A percentile compares a stretch with the other conserved stretches of the same genome.
Conservation (phyloP, 2,329 filamentous ascomycete genomes). For the Paracoccidioides brasiliensis region DNA sequence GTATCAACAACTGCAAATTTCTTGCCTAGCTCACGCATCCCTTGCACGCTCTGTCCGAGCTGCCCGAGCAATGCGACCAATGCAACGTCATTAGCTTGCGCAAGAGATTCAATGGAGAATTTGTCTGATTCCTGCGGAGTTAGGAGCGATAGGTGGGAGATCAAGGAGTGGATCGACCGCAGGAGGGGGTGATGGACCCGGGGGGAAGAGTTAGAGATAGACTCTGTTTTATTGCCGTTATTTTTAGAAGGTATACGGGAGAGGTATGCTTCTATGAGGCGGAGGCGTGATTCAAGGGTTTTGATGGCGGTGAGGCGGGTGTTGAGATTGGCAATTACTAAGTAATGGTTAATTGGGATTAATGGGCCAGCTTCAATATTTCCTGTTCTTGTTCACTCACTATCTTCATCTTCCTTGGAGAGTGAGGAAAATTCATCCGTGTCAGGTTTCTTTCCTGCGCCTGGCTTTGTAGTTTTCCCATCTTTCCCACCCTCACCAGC, state of each 20-base stretch:
- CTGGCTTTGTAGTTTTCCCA: slow-evolving; percentile 25
- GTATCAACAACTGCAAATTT: slow-evolving; percentile 54
- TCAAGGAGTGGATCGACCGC: slow-evolving; percentile 74
- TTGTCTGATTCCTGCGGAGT: slow-evolving; percentile 54
- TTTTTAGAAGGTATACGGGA: slow-evolving; percentile 45
- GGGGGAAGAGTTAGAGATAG: slow-evolving; percentile 17
- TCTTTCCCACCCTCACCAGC: slow-evolving; percentile 23
- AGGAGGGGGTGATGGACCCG: slow-evolving; percentile 55
- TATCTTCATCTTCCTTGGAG: slow-evolving; percentile 51
- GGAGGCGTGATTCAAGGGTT: slow-evolving; percentile 71
- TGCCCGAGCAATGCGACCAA: slow-evolving; percentile 63
- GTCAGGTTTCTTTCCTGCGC: slow-evolving; percentile 17
- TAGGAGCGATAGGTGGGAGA: slow-evolving; percentile 70
- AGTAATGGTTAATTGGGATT: slow-evolving; percentile 3
- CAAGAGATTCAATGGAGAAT: slow-evolving; percentile 57
- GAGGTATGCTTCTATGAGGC: slow-evolving; percentile 64
- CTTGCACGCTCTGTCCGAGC: slow-evolving; percentile 58
- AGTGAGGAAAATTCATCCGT: slow-evolving; percentile 27
- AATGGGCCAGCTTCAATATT: background rate
- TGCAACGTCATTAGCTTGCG: slow-evolving; percentile 72
- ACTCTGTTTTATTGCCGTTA: slow-evolving; percentile 28
- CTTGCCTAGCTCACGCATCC: slow-evolving; percentile 59
- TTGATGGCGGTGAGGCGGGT: slow-evolving; percentile 87
- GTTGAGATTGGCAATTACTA: slow-evolving; percentile 55
- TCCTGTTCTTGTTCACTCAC: slow-evolving; percentile 24